Percentiles rank a stretch among this genome's conserved stretches.
phyloP scores from a whole-genome alignment of 1,139 yeast species.

The Meyerozyma athensensis region DNA sequence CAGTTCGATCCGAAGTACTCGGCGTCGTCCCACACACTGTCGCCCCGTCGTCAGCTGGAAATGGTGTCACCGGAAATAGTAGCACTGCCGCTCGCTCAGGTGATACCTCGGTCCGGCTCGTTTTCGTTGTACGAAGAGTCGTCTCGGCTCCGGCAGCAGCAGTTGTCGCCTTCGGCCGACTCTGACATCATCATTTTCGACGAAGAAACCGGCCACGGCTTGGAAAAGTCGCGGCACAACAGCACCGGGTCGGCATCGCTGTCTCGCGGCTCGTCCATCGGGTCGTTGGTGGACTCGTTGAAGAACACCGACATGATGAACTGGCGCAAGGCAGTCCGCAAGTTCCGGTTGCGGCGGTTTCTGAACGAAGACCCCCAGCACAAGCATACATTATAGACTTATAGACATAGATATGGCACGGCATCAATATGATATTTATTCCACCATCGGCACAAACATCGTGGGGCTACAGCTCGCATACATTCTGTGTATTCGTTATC shows the following conservation, averaged over 20 bases:
- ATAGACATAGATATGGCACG: constrained; percentile 2
- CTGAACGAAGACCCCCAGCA: not conserved
- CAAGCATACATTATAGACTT: not conserved
- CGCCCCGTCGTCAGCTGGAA: constrained; percentile 11
- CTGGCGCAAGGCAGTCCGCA: constrained; percentile 18
- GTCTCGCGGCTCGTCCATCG: constrained; percentile 17
- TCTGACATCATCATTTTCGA: constrained; percentile 1
- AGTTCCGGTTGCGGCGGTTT: constrained; percentile 17
- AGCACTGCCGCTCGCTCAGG: not conserved
- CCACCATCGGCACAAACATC: too few relatives aligned
- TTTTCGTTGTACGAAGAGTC: not conserved
- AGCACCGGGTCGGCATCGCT: constrained; percentile 2
- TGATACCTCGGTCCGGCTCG: constrained; percentile 1
- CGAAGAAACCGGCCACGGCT: constrained; percentile 1
- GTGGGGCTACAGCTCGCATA: too few relatives aligned
- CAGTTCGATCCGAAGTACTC: constrained; percentile 2
- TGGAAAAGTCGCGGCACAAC: constrained; percentile 5
- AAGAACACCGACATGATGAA: constrained; percentile 17
- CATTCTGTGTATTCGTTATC: too few relatives aligned
- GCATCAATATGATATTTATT: too few relatives aligned
- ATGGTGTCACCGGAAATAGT: constrained; percentile 10
- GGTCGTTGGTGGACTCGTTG: constrained; percentile 19
- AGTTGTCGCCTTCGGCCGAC: not conserved
- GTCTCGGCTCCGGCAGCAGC: not conserved
- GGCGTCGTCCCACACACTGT: not conserved